Percentiles rank a stretch among this genome's conserved stretches.
Conservation (phyloP, 257 asterid genomes). For the Solanum sitiens region DNA sequence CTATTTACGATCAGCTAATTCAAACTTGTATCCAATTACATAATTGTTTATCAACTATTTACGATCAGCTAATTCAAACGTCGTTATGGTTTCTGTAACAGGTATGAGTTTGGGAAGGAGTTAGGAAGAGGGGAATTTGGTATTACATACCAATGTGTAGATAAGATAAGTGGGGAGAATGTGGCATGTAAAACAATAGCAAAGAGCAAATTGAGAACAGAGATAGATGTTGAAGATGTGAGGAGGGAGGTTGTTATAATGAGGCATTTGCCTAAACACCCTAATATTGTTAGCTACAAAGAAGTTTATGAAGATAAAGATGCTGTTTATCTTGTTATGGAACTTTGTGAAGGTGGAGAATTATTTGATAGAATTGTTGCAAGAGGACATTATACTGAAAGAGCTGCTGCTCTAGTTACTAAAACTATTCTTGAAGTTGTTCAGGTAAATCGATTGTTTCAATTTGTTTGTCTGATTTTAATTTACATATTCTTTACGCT, state of each 20-base stretch:
- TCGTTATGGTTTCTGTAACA: not conserved
- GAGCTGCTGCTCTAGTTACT: conserved; percentile 66
- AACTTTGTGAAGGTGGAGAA: conserved; percentile 86
- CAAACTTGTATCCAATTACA: not conserved
- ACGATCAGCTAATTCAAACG: not conserved
- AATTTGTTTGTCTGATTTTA: not conserved
- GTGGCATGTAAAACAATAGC: conserved; percentile 81
- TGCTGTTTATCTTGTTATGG: conserved; percentile 76
- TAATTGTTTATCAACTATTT: not conserved
- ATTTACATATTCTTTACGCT: not conserved
- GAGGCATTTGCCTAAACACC: conserved; percentile 70
- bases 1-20: not conserved
- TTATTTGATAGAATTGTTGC: conserved; percentile 74
- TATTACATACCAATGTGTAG: conserved; percentile 52
- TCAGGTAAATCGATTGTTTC: conserved; percentile 28
- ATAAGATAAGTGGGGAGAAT: conserved; percentile 27
- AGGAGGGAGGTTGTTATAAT: conserved; percentile 78
- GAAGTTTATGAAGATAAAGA: conserved; percentile 73
- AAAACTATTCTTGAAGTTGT: conserved; percentile 77
- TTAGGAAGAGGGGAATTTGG: conserved; percentile 91
- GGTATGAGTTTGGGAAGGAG: conserved; percentile 58
- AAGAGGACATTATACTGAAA: conserved; percentile 73
- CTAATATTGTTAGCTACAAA: conserved; percentile 58
- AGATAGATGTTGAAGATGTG: conserved; percentile 72
- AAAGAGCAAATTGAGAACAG: conserved; percentile 53